Base-by-base conservation (phyloP, 83 land plant species). In the Larix sibirica region DNA sequence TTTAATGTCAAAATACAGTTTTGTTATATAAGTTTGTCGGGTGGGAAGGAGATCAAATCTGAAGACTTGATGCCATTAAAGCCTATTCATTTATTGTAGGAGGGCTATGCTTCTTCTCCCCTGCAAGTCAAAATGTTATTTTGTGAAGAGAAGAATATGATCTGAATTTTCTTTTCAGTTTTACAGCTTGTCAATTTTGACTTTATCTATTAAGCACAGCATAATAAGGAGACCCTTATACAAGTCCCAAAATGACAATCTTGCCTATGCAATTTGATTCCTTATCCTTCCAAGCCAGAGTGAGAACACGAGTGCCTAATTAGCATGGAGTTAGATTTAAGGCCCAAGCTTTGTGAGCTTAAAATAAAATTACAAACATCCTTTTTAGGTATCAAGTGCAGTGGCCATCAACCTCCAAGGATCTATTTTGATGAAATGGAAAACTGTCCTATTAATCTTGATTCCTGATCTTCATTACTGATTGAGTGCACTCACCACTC, bases 1-100 rank as follows among this genome's bases (percentile, higher is more conserved):
- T 62, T 74, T 60, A 20, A 44, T 18, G 47, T 38, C 2, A 10
- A 38, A 4, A 13, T 16, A 56, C 33, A 12, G 47, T 70, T 70
- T 36, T 36, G 23, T 38, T 70, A 17, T 17, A 70, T 70, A 70
- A 70, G 73, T 33, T 31, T 68, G 36, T 6, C 40, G 16, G 42
- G 42, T 68, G 42, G 73, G 18, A 68, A 33, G 18, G 73, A 38
- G 40, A 68, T 68, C 20, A 68, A 31, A 28, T 2, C 36, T 33
- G 73, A 68, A 33, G 73, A 33, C 31, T 68, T 31, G 17, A 31
- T 68, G 28, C n/a, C 73, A 68, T 68, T 38, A 68, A 68, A 68
- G 2, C 28, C 42, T 68, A 31, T 14, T 14, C 40, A 56, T 38
- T 68, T 33, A 20, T 68, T 31, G 18, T 33, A 68, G 36, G 36